Evolutionary conservation across 2,329 filamentous ascomycete species (phyloP), one percentile per base, ranked within the genome.

Genomic region (Colletotrichum endophyticum): DNA sequence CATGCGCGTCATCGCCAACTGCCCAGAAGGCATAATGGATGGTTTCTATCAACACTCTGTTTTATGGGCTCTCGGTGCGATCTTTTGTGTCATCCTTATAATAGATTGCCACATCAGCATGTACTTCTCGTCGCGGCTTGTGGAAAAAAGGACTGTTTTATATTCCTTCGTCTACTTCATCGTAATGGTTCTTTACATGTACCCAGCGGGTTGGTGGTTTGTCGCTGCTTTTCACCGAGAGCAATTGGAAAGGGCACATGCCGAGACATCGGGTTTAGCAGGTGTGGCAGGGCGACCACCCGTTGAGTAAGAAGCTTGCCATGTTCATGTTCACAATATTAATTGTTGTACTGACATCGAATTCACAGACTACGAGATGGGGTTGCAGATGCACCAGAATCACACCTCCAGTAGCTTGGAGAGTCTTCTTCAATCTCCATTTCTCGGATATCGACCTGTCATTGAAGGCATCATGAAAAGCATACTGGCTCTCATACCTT

Each of bases 201-300:
- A 44, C 39, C 16, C 3, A 11, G 39, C 3, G 16, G 1, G 0
- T 8, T n/a, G 39, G 39, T 44, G 39, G 5, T 9, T 5, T 5
- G 39, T 0, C 11, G 5, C 1, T 49, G 39, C 39, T 49, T 2
- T 1, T 6, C 19, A 22, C 39, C 19, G 39, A 49, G 11, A 22
- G 6, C 0, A 0, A 49, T 12, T 49, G 19, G 39, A 49, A 22
- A 22, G 11, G 2, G 5, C 9, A 22, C 0, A 22, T 1, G 39
- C 6, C 11, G 3, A 12, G 19, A n/a, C 19, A 22, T 0, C 39
- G 0, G 9, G 9, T 4, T 3, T 49, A 12, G 1, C 19, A 49
- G 39, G 39, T 49, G 9, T 22, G 39, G 39, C 39, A 22, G 39
- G 8, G 4, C 19, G 19, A 5, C 39, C 39, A 44, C 8, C 39